These are phyloP conservation scores for Backusella tuberculispora DNA, from an alignment of 192 early-diverging fungal species.

Conservation along the genomic window DNA sequence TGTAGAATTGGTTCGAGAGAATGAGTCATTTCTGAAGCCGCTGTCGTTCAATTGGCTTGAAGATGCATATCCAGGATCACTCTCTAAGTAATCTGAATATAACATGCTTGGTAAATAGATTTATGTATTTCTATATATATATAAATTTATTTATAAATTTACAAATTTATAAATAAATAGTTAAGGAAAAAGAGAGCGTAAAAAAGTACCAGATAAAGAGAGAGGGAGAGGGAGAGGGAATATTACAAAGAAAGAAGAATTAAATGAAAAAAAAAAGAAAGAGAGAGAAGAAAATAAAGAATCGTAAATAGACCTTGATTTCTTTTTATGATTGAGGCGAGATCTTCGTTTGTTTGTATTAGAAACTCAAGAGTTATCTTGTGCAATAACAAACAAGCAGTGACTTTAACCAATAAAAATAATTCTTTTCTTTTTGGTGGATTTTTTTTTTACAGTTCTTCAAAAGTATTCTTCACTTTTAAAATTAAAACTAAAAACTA, in stretches of 20 bases:
- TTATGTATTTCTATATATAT: too few relatives aligned
- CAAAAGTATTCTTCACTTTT: too few relatives aligned
- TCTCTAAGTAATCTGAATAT: neutral
- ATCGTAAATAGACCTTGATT: neutral
- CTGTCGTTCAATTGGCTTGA: neutral
- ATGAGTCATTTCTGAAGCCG: neutral
- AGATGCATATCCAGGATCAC: neutral
- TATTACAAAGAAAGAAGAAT: neutral
- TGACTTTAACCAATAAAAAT: neutral
- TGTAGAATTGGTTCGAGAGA: neutral
- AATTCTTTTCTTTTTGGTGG: neutral
- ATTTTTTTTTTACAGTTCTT: neutral
- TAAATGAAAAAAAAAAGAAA: neutral
- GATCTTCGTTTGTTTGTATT: neutral
- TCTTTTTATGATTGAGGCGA: neutral
- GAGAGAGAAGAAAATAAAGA: neutral
- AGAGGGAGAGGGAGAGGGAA: neutral
- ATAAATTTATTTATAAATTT: too few relatives aligned
- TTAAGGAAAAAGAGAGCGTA: neutral
- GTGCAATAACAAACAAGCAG: constrained; percentile 4
- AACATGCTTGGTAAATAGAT: neutral
- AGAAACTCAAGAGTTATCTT: constrained; percentile 6
- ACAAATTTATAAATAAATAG: neutral
- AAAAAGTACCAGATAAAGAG: neutral
- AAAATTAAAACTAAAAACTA: too few relatives aligned